A percentile compares a stretch with the other conserved stretches of the same genome.
phyloP scores from a whole-genome alignment of 2,329 filamentous ascomycete species.

The Arthrobotrys sphaeroides region DNA sequence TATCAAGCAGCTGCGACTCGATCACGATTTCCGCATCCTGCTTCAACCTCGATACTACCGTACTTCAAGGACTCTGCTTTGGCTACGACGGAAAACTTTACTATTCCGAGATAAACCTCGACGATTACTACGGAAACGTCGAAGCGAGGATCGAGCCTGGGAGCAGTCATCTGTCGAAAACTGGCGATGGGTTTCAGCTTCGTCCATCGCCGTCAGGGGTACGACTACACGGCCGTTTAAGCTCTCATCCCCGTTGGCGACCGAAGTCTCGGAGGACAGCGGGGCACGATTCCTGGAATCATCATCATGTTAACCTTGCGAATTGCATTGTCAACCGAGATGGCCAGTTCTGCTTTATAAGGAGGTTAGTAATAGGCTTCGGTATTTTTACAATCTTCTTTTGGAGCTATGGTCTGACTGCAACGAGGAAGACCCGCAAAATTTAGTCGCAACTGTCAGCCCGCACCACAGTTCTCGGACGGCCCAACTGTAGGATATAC shows the following conservation, averaged over 20 bases:
- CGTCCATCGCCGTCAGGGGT: not conserved
- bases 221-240: not conserved
- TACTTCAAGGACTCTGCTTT: not conserved
- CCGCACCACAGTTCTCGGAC: not conserved
- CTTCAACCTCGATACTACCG: not conserved
- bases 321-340: not conserved
- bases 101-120: not conserved
- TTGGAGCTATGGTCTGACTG: too few species aligned
- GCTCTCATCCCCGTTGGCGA: not conserved
- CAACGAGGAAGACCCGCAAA: too few species aligned
- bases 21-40: not conserved
- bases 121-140: not conserved
- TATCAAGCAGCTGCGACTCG: not conserved
- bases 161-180: not conserved
- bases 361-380: not conserved
- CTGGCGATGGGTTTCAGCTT: not conserved
- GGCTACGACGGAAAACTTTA: conserved; percentile 2
- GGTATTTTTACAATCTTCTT: too few species aligned
- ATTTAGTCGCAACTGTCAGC: not conserved
- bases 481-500: not conserved
- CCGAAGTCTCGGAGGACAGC: not conserved
- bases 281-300: not conserved
- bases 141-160: not conserved
- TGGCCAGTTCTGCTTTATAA: not conserved
- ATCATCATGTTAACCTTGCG: not conserved